A percentile compares a stretch with the other conserved stretches of the same genome.
phyloP scores from a whole-genome alignment of 2,329 filamentous ascomycete species.

The Colletotrichum melonis region DNA sequence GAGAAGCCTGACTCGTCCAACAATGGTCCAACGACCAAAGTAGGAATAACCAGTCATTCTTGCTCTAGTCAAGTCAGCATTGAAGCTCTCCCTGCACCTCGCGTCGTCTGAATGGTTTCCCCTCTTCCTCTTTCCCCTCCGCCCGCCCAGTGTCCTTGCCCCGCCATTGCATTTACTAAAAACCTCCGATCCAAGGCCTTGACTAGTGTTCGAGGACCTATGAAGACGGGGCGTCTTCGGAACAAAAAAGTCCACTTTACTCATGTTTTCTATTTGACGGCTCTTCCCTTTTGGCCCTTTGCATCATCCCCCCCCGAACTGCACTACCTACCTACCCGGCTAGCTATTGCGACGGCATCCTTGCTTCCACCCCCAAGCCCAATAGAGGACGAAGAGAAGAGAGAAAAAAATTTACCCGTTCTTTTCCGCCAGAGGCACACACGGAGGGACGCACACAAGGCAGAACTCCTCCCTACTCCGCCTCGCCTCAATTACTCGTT shows the following conservation, averaged over 20 bases:
- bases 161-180: slow-evolving; percentile 27
- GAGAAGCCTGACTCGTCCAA: slow-evolving; percentile 36
- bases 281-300: slow-evolving; percentile 17
- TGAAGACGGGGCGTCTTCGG: slow-evolving; percentile 32
- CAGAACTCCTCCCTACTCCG: slow-evolving; percentile 15
- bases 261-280: slow-evolving; percentile 20
- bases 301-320: slow-evolving; percentile 27
- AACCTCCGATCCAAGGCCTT: slow-evolving; percentile 19
- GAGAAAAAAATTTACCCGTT: slow-evolving; percentile 18
- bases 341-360: slow-evolving; percentile 30
- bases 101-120: background rate
- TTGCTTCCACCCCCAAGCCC: slow-evolving; percentile 21
- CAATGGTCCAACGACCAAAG: slow-evolving; percentile 1
- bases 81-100: slow-evolving; percentile 3
- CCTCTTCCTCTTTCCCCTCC: background rate
- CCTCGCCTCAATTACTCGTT: slow-evolving; percentile 4
- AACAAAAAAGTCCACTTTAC: slow-evolving; percentile 29
- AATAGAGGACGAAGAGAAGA: slow-evolving; percentile 15
- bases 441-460: background rate
- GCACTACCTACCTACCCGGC: slow-evolving; percentile 5
- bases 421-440: slow-evolving; percentile 27
- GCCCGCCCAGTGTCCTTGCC: slow-evolving; percentile 9
- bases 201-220: slow-evolving; percentile 24
- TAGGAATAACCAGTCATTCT: background rate
- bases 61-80: slow-evolving; percentile 1